Conservation (phyloP, 139 green algal species). For the Mesotaenium endlicherianum region DNA sequence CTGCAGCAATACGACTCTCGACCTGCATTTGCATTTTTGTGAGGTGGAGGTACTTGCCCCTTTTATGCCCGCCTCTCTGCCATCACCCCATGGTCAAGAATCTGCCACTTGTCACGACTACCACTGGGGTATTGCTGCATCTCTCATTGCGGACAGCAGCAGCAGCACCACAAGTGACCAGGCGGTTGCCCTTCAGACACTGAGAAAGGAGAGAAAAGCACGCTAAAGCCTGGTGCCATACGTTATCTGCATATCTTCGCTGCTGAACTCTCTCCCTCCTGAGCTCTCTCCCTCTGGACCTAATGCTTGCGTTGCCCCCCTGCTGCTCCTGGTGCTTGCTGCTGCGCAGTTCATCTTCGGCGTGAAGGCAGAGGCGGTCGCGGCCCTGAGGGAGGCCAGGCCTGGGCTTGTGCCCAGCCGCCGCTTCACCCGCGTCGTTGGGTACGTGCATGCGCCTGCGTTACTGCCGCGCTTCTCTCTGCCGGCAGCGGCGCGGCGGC, state of each 20-base stretch:
- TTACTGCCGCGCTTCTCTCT: not conserved
- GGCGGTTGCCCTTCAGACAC: too few relatives aligned
- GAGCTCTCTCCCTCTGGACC: not conserved
- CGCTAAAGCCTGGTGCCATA: not conserved
- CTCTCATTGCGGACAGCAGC: too few relatives aligned
- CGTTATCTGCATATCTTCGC: not conserved
- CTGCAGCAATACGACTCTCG: too few relatives aligned
- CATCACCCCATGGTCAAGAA: too few relatives aligned
- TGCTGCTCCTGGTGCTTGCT: not conserved
- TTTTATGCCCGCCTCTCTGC: too few relatives aligned
- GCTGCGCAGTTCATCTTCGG: slow-evolving; percentile 75
- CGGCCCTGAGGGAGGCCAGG: slow-evolving; percentile 73
- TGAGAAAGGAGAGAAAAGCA: not conserved
- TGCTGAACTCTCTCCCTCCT: not conserved
- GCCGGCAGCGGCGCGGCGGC: not conserved
- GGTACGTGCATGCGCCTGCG: slow-evolving; percentile 43
- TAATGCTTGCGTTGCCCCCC: not conserved
- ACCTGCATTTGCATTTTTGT: too few relatives aligned
- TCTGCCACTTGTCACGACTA: too few relatives aligned
- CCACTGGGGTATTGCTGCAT: too few relatives aligned
- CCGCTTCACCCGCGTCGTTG: slow-evolving; percentile 63
- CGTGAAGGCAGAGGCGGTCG: slow-evolving; percentile 62
- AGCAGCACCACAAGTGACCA: too few relatives aligned
- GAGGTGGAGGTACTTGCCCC: too few relatives aligned
- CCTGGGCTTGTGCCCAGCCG: slow-evolving; percentile 57